Evolutionary conservation across 73 alveolate species (phyloP).

Genomic region (Tetrahymena elliotti): DNA sequence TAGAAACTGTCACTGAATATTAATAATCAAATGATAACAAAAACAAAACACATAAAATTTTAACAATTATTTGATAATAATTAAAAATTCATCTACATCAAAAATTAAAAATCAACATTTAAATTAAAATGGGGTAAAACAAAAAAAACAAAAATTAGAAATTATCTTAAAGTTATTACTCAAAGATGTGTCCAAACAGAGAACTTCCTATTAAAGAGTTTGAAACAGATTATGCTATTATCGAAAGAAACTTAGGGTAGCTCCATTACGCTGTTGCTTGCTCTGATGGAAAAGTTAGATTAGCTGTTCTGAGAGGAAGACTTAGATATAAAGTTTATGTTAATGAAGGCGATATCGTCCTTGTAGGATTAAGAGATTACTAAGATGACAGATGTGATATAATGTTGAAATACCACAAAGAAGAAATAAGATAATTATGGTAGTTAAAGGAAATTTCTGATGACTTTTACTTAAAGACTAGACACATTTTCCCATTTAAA

Average conservation of each 20-base stretch:
- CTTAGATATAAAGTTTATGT: constrained; percentile 93
- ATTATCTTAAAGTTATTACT: background rate
- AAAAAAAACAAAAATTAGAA: background rate
- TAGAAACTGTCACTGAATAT: background rate
- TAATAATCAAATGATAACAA: background rate
- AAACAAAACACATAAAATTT: background rate
- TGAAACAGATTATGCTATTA: background rate
- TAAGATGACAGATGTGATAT: constrained; percentile 94
- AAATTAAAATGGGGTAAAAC: background rate
- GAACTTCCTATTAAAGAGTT: background rate
- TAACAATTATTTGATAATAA: background rate
- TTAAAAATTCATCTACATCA: background rate
- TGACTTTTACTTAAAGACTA: background rate
- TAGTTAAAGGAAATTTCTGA: constrained; percentile 91
- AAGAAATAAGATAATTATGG: constrained; percentile 86
- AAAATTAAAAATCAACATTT: background rate
- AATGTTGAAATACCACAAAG: constrained; percentile 84
- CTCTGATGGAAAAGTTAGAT: constrained; percentile 82
- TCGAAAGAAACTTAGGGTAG: background rate
- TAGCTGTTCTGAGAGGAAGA: constrained; percentile 92
- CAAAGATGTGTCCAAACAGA: background rate
- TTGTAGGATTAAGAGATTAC: constrained; percentile 90
- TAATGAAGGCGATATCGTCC: constrained; percentile 88
- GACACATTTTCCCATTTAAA: background rate
- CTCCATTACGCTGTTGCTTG: background rate